Conservation (phyloP, 805 yeast species). For the Suhomyces tanzawaensis region DNA sequence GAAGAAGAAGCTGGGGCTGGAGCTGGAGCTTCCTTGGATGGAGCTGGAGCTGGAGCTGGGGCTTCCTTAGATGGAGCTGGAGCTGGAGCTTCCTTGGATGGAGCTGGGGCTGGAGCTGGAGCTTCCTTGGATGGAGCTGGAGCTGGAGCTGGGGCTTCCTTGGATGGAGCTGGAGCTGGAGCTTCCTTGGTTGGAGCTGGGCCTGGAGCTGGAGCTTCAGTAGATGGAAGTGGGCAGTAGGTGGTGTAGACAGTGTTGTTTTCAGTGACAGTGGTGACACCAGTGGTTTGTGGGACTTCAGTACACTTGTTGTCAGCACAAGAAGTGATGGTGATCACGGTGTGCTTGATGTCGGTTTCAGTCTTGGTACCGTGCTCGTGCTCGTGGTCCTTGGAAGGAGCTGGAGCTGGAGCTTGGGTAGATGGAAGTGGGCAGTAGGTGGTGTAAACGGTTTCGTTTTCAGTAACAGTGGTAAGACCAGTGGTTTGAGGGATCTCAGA, state of each 20-base stretch:
- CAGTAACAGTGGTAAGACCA: conserved; percentile 24
- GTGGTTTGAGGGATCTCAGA: conserved; percentile 20
- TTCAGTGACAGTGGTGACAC: conserved; percentile 32
- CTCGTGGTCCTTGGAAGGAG: conserved; percentile 6
- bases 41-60: conserved; percentile 9
- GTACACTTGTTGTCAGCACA: conserved; percentile 32
- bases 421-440: conserved; percentile 22
- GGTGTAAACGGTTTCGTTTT: conserved; percentile 18
- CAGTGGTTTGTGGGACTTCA: conserved; percentile 15
- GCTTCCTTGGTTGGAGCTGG: conserved; percentile 10
- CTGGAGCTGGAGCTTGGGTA: conserved; percentile 20
- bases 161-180: conserved; percentile 9
- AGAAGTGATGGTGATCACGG: conserved; percentile 37
- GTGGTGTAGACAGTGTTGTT: conserved; percentile 41
- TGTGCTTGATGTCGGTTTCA: conserved; percentile 18
- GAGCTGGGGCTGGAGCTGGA: conserved; percentile 2
- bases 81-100: conserved; percentile 4
- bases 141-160: conserved; percentile 6
- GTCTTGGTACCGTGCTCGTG: conserved; percentile 23
- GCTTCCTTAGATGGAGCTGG: conserved; percentile 7
- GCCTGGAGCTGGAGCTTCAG: conserved; percentile 8
- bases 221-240: conserved; percentile 27
- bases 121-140: conserved; percentile 9
- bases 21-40: conserved; percentile 5
- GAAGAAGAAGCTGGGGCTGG: conserved; percentile 6